Evolutionary conservation across 345 rosid genomes (phyloP).

Genomic region (Pelargonium nanum): DNA sequence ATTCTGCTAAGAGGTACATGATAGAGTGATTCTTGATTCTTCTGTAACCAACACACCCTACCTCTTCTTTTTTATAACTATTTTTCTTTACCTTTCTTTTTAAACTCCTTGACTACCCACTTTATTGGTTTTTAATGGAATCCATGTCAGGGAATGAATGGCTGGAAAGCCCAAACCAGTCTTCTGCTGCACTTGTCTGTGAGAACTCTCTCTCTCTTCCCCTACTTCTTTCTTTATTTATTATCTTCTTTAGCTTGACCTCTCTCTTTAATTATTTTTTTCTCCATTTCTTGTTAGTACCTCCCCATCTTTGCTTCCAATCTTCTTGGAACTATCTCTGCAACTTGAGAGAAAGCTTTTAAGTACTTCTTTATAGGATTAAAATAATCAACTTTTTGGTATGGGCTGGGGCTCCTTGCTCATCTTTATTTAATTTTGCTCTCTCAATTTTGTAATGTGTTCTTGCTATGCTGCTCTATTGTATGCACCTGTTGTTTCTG

Average conservation of each 20-base stretch:
- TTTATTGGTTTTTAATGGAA: slow-evolving; percentile 23
- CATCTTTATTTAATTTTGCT: background rate
- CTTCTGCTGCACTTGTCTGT: slow-evolving; percentile 21
- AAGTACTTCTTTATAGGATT: background rate
- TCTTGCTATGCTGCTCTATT: background rate
- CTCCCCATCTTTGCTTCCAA: slow-evolving; percentile 22
- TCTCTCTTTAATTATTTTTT: slow-evolving; percentile 1
- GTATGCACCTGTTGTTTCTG: background rate
- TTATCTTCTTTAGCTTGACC: slow-evolving; percentile 3
- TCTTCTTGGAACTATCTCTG: slow-evolving; percentile 19
- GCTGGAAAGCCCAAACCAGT: slow-evolving; percentile 21
- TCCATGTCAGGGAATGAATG: slow-evolving; percentile 39
- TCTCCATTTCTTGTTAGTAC: slow-evolving; percentile 18
- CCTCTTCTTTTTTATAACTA: background rate
- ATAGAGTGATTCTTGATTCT: slow-evolving; percentile 5
- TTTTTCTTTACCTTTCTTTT: background rate
- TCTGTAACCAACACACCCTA: background rate
- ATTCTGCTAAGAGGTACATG: slow-evolving; percentile 16
- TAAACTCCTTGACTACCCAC: slow-evolving; percentile 2
- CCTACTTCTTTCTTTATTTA: slow-evolving; percentile 9
- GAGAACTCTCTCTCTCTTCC: slow-evolving; percentile 19
- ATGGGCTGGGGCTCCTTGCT: slow-evolving; percentile 2
- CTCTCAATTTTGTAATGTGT: background rate
- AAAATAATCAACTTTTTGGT: background rate
- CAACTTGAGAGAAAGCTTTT: background rate